Percentiles rank a stretch among this genome's conserved stretches.
These are phyloP conservation scores for Verruconis gallopava DNA, from an alignment of 2,329 filamentous ascomycete species.

Conservation along the genomic window DNA sequence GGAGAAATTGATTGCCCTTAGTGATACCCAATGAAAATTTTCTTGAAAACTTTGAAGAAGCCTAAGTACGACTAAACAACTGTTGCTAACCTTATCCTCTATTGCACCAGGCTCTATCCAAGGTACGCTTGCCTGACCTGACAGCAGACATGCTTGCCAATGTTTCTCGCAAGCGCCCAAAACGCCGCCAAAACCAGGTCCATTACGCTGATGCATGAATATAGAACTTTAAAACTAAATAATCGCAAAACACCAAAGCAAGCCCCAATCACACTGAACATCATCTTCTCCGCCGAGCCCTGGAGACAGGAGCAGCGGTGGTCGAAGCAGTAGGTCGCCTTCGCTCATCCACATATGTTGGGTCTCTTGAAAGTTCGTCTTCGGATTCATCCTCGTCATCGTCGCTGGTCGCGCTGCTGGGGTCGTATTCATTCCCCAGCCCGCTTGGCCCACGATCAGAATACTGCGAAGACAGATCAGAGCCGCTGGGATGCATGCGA, in stretches of 20 bases:
- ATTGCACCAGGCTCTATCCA: too few species aligned
- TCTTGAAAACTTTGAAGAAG: too few species aligned
- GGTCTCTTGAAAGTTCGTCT: constrained; percentile 5
- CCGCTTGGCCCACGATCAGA: constrained; percentile 2
- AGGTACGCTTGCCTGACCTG: too few species aligned
- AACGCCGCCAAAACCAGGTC: not conserved
- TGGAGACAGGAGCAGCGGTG: not conserved
- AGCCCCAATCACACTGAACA: not conserved
- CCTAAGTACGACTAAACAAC: too few species aligned
- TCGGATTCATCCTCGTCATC: constrained; percentile 7
- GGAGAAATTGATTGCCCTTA: constrained; percentile 43
- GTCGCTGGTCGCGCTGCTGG: constrained; percentile 4
- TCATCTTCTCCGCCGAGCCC: not conserved
- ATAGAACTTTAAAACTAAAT: too few species aligned
- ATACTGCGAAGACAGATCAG: constrained; percentile 15
- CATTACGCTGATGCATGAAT: not conserved
- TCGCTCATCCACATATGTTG: not conserved
- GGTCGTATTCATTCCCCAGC: constrained; percentile 6
- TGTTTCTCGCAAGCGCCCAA: not conserved
- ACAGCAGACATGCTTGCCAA: too few species aligned
- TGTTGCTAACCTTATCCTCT: too few species aligned
- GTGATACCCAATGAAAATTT: too few species aligned
- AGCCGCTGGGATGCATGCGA: constrained; percentile 14
- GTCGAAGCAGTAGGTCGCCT: not conserved
- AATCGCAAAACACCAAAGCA: not conserved